Percentiles rank a stretch among this genome's conserved stretches.
phyloP scores from a whole-genome alignment of 2,329 filamentous ascomycete species.

The Arthrobotrys entomopaga region DNA sequence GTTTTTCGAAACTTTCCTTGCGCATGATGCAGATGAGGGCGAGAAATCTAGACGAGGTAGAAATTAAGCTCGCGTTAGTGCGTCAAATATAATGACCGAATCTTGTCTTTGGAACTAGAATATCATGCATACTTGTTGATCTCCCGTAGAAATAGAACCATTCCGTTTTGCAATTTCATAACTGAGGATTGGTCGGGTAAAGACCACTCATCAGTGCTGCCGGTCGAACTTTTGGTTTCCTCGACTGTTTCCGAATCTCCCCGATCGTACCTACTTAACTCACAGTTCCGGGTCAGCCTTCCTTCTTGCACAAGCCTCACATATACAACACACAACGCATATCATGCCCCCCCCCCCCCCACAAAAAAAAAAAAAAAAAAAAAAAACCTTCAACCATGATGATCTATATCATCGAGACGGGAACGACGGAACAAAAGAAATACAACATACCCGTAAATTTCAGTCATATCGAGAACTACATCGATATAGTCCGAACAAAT shows the following conservation, averaged over 20 bases:
- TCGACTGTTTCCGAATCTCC: constrained; percentile 64
- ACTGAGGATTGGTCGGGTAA: constrained; percentile 74
- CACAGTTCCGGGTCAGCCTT: constrained; percentile 21
- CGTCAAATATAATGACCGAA: background rate
- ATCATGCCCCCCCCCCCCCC: background rate
- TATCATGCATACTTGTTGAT: constrained; percentile 67
- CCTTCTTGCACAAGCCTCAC: background rate
- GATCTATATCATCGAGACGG: no score
- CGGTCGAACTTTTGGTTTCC: constrained; percentile 46
- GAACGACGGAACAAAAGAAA: no score
- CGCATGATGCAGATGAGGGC: constrained; percentile 87
- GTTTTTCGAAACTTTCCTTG: constrained; percentile 83
- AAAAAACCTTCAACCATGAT: background rate
- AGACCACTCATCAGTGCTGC: constrained; percentile 58
- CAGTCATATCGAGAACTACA: constrained; percentile 95
- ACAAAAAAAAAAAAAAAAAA: no score
- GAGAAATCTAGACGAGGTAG: constrained; percentile 69
- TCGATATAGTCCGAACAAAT: constrained; percentile 99
- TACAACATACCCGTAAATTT: constrained; percentile 79
- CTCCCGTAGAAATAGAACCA: constrained; percentile 74
- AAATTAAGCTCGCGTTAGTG: background rate
- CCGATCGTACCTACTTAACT: constrained; percentile 62
- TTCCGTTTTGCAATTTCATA: constrained; percentile 73
- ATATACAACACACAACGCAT: constrained; percentile 11
- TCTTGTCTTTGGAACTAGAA: constrained; percentile 19